Evolutionary conservation across 2,329 filamentous ascomycete species (phyloP), one percentile per base, ranked within the genome.

Genomic region (Fusarium sublunatum): DNA sequence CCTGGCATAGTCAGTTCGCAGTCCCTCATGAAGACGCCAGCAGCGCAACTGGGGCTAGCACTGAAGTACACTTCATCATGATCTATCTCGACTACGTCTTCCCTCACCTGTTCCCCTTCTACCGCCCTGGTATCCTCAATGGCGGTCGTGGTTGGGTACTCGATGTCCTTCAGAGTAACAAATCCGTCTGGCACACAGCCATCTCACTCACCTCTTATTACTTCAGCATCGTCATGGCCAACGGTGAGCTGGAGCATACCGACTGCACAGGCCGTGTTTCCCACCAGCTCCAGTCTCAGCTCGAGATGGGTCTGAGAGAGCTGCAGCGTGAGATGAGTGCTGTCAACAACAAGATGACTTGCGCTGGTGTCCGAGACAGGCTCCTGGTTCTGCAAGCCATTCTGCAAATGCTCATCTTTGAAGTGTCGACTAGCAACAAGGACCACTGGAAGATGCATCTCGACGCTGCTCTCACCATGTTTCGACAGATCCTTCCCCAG

Each of bases 51-150:
- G 69, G 65, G 3, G 63, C 65, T 7, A 73, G 72, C 28, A 69
- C 71, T n/a, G 74, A 76, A 48, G 67, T 78, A 1, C 75, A 78
- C 67, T 79, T 82, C 39, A 74, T 84, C 53, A 85, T 86, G 81
- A 79, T 85, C 53, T 89, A 88, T 68, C 77, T 88, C 41, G 86
- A 89, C 70, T 82, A 85, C 61, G 78, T 88, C 19, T 82, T 88
- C 59, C 86, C 87, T 2, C 85, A 87, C 63, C 74, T 88, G 1
- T 88, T 86, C 68, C 87, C 87, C 3, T 85, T 88, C 70, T 89
- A 88, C 72, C 80, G 80, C 3, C 86, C 87, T 1, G 77, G 78
- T 3, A 69, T 86, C 6, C 76, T 84, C 4, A 77, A 83, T 53
- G 82, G 84, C n/a, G 86, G 86, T 12, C 81, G 83, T 44, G 81